Evolutionary conservation across 108 stramenopile genomes (phyloP).

Genomic region (Skeletonema costatum): DNA sequence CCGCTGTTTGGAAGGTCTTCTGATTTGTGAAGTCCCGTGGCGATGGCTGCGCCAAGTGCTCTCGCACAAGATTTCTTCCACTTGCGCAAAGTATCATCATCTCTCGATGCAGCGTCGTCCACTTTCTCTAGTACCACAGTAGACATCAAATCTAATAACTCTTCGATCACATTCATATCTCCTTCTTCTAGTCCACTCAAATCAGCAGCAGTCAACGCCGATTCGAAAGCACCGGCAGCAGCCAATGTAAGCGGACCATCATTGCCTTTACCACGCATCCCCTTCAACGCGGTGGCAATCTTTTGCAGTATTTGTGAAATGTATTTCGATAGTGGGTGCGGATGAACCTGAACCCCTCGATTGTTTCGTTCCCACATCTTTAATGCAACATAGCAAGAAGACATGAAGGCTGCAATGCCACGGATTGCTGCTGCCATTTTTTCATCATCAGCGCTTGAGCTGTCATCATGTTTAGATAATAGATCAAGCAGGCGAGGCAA

Average conservation of each 20-base stretch:
- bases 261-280: conserved; percentile 1
- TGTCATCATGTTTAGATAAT: conserved; percentile 12
- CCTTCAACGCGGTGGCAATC: conserved; percentile 31
- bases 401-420: conserved; percentile 74
- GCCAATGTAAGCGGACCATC: conserved; percentile 33
- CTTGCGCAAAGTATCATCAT: conserved; percentile 2
- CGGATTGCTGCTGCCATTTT: conserved; percentile 62
- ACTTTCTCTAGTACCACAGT: conserved; percentile 4
- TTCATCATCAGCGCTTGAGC: conserved; percentile 49
- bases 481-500: conserved; percentile 47
- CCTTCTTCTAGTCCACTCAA: conserved; percentile 26
- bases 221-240: conserved; percentile 56
- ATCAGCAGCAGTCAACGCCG: conserved; percentile 45
- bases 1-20: background rate
- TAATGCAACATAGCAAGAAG: conserved; percentile 63
- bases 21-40: conserved; percentile 11
- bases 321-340: conserved; percentile 70
- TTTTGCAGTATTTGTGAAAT: conserved; percentile 28
- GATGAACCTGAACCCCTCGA: conserved; percentile 61
- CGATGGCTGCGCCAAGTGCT: conserved; percentile 39
- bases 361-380: conserved; percentile 32
- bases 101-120: background rate
- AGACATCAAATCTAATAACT: conserved; percentile 28
- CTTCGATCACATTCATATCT: conserved; percentile 12
- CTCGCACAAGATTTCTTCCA: conserved; percentile 44